Evolutionary conservation across 2,329 filamentous ascomycete genomes (phyloP).

Genomic region (Colletotrichum sp.): DNA sequence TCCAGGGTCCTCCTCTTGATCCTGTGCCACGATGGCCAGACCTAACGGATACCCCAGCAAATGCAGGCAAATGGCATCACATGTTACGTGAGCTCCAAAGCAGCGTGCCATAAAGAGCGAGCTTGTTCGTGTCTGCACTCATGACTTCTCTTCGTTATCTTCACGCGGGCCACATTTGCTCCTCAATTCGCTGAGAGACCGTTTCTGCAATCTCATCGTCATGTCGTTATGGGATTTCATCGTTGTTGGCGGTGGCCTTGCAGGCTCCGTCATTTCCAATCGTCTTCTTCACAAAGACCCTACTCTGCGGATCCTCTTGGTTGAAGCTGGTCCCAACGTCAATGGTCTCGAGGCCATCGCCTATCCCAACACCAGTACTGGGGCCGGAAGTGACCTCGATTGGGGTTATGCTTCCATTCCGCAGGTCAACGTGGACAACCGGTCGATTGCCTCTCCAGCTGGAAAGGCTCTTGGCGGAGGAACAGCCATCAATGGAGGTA

Average conservation of each 20-base stretch:
- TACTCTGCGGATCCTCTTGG: slow-evolving; percentile 37
- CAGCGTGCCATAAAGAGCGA: neutral
- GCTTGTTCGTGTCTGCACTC: neutral
- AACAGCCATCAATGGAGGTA: slow-evolving; percentile 44
- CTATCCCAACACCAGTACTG: slow-evolving; percentile 26
- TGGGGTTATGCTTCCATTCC: slow-evolving; percentile 38
- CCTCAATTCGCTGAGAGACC: neutral
- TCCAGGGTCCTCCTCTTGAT: neutral
- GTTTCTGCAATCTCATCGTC: neutral
- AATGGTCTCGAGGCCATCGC: slow-evolving; percentile 28
- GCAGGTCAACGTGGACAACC: slow-evolving; percentile 25
- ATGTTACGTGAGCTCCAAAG: neutral
- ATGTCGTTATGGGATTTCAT: slow-evolving; percentile 35
- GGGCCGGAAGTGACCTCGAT: slow-evolving; percentile 29
- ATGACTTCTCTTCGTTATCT: neutral
- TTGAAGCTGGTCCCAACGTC: slow-evolving; percentile 42
- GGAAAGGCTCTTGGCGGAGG: slow-evolving; percentile 46
- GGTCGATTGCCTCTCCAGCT: slow-evolving; percentile 24
- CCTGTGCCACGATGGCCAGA: neutral
- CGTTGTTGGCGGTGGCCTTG: slow-evolving; percentile 41
- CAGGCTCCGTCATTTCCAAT: slow-evolving; percentile 39
- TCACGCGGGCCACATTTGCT: neutral
- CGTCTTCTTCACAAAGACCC: slow-evolving; percentile 30
- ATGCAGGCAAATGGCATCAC: neutral
- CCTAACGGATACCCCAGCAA: neutral